Evolutionary conservation across 176 grass and related monocot genomes (phyloP), one percentile per base, ranked within the genome.

Genomic region (Musa schizocarpa): DNA sequence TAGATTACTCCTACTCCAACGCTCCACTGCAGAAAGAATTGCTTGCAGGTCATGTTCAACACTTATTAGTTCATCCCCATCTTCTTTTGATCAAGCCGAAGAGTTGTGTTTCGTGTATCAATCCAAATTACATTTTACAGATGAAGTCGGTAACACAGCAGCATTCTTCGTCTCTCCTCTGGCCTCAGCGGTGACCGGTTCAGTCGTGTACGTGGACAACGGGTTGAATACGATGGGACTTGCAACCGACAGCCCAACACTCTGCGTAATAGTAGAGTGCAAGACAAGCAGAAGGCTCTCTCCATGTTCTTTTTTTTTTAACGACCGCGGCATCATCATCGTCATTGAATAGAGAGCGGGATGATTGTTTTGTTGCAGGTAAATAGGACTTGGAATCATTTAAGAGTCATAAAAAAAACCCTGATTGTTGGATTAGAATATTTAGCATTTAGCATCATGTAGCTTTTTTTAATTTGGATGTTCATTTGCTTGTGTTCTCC

Each of bases 21-120:
- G 92, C 92, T 14, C 92, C 92, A 3, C 63, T 96, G 79, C 89
- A 89, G 75, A 96, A 96, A 80, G 92, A 96, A 43, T 74, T 96
- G 65, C 79, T 80, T 56, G 92, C 92, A 80, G 92, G 92, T 92
- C 3, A 77, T 50, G 56, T 14, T 13, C n/a, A 63, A 22, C 55
- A 25, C 2, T 1, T 50, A 50, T 13, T 25, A 27, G 12, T 11
- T 24, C 1, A 1, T 24, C 24, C 24, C 24, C 1, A 24, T 24
- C 24, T 24, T 2, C 2, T 9, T 69, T 49, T 20, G 16, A n/a
- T 68, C 16, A 16, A 21, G 65, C 27, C 7, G 4, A 27, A 49
- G 14, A 19, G 27, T 43, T 2, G 9, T 10, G 9, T 49, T 8
- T 9, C 6, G 2, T 26, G 13, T 49, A 56, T 68, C 22, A 9